phyloP scores from a whole-genome alignment of 805 yeast genomes.

The Debaryomyces maramus region DNA sequence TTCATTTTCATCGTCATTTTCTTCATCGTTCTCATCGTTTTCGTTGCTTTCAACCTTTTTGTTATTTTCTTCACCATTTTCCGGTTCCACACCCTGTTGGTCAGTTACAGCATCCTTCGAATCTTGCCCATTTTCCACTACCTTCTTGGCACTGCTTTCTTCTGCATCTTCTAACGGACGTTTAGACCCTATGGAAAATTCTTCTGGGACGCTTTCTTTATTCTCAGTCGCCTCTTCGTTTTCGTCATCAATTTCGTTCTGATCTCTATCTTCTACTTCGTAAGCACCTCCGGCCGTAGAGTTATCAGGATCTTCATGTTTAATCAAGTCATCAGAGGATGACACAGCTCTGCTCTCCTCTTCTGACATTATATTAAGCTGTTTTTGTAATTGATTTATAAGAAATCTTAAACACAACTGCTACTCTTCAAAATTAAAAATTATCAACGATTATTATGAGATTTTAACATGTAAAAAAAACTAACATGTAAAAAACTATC shows the following conservation, averaged over 20 bases:
- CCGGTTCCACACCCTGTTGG: background rate
- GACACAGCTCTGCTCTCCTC: slow-evolving; percentile 7
- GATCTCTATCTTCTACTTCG: slow-evolving; percentile 17
- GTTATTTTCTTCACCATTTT: slow-evolving; percentile 10
- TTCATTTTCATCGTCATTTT: slow-evolving; percentile 43
- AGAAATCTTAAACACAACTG: too few relatives aligned
- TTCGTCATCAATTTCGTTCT: slow-evolving; percentile 17
- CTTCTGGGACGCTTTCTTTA: slow-evolving; percentile 2
- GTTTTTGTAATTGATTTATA: slow-evolving; percentile 7
- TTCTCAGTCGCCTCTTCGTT: slow-evolving; percentile 13
- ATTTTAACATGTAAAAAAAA: background rate
- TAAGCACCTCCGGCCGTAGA: slow-evolving; percentile 8
- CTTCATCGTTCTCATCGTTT: slow-evolving; percentile 19
- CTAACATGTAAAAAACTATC: background rate
- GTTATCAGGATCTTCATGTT: slow-evolving; percentile 7
- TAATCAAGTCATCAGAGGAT: slow-evolving; percentile 6
- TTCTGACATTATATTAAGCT: slow-evolving; percentile 9
- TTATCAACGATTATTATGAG: too few relatives aligned
- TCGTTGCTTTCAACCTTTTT: slow-evolving; percentile 14
- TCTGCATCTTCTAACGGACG: slow-evolving; percentile 10
- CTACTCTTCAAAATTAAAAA: too few relatives aligned
- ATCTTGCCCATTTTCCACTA: slow-evolving; percentile 6
- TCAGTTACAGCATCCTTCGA: slow-evolving; percentile 2
- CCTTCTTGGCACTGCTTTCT: slow-evolving; percentile 3
- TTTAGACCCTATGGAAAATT: slow-evolving; percentile 6